Percentiles rank a stretch among this genome's conserved stretches.
Evolutionary conservation across 2,329 filamentous ascomycete genomes (phyloP).

Genomic region (Endoconidiophora polonica): DNA sequence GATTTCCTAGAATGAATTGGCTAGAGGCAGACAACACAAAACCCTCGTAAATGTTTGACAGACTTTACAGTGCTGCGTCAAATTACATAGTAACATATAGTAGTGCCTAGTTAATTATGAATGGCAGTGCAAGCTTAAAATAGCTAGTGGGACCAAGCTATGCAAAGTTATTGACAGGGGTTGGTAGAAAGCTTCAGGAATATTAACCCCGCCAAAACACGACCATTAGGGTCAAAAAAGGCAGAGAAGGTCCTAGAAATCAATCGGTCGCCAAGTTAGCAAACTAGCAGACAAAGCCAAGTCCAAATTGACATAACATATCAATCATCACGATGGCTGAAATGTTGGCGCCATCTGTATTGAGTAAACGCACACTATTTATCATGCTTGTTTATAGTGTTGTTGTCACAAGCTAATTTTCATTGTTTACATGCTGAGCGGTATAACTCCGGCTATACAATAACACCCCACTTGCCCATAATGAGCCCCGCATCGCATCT

Average conservation of each 20-base stretch:
- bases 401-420: not conserved
- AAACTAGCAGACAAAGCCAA: too few species aligned
- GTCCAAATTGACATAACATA: too few species aligned
- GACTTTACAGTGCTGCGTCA: conserved; percentile 5
- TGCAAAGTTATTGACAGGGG: conserved; percentile 2
- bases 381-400: not conserved
- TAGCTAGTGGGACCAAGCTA: conserved; percentile 1
- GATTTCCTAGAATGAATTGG: not conserved
- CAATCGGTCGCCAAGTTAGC: too few species aligned
- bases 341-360: not conserved
- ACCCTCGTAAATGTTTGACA: conserved; percentile 4
- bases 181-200: not conserved
- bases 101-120: not conserved
- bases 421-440: not conserved
- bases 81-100: not conserved
- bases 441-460: not conserved
- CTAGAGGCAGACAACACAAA: conserved; percentile 3
- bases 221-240: too few species aligned
- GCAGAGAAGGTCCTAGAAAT: too few species aligned
- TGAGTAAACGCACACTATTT: not conserved
- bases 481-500: conserved; percentile 2
- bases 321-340: too few species aligned
- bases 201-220: not conserved
- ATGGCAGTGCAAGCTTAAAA: not conserved
- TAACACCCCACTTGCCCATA: not conserved